Conservation (phyloP, 257 asterid species). For the Penstemon davidsonii region DNA sequence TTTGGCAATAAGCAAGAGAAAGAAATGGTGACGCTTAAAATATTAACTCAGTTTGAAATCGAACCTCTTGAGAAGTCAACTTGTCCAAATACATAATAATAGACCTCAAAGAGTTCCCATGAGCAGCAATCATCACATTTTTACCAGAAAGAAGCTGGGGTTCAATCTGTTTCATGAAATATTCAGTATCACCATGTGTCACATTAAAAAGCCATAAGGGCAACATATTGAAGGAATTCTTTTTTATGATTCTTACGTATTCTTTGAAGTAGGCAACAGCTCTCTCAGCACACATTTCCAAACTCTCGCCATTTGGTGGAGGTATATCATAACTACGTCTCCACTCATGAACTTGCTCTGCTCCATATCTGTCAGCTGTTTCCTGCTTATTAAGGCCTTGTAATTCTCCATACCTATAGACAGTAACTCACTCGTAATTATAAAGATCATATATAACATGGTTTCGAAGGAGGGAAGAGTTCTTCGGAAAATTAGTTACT, state of each 20-base stretch:
- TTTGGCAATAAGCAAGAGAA: slow-evolving; percentile 10
- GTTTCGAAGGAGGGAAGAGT: neutral
- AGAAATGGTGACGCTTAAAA: neutral
- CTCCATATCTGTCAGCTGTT: slow-evolving; percentile 93
- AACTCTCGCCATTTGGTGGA: slow-evolving; percentile 97
- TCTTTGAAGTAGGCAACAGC: slow-evolving; percentile 94
- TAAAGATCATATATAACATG: slow-evolving; percentile 7
- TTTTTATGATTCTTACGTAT: slow-evolving; percentile 39
- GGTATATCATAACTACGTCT: slow-evolving; percentile 93
- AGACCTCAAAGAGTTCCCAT: slow-evolving; percentile 95
- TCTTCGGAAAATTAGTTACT: slow-evolving; percentile 11
- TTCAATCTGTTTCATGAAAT: slow-evolving; percentile 63
- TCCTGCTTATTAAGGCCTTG: slow-evolving; percentile 97
- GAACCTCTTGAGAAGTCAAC: slow-evolving; percentile 94
- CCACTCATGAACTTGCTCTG: slow-evolving; percentile 93
- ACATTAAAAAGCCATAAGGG: neutral
- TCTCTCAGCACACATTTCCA: slow-evolving; percentile 99
- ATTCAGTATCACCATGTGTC: slow-evolving; percentile 11
- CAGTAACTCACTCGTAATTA: neutral
- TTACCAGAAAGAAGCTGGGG: slow-evolving; percentile 78
- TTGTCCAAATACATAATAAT: slow-evolving; percentile 96
- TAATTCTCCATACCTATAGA: slow-evolving; percentile 87
- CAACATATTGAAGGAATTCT: neutral
- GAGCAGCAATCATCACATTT: slow-evolving; percentile 95
- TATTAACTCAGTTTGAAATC: slow-evolving; percentile 17